Percentiles rank a stretch among this genome's conserved stretches.
Evolutionary conservation across 2,329 filamentous ascomycete genomes (phyloP).

Genomic region (Cladosporium sp.): DNA sequence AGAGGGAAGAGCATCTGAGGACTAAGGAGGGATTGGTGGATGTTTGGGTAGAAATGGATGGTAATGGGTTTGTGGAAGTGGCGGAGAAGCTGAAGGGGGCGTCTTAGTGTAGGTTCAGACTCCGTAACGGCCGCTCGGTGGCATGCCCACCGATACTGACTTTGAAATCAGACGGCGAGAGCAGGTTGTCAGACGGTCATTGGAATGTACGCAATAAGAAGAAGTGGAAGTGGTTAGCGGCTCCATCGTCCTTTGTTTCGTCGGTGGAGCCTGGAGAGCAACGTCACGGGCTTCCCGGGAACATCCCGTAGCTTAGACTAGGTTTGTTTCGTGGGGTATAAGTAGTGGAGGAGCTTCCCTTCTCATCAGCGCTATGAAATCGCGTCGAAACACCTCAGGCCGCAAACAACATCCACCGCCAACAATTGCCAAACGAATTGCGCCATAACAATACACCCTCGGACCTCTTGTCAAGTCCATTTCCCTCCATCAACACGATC

Average conservation of each 20-base stretch:
- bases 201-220: not conserved
- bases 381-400: not conserved
- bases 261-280: not conserved
- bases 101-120: not conserved
- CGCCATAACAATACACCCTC: not conserved
- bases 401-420: not conserved
- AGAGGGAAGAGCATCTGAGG: conserved; percentile 57
- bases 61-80: conserved; percentile 52
- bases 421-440: not conserved
- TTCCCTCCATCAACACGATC: not conserved
- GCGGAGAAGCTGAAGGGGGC: conserved; percentile 40
- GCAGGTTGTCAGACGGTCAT: not conserved
- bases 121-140: not conserved
- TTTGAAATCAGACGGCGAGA: not conserved
- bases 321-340: not conserved
- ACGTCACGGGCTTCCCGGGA: not conserved
- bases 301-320: not conserved
- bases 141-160: not conserved
- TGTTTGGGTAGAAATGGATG: conserved; percentile 56
- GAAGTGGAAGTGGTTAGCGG: not conserved
- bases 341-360: not conserved
- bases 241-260: not conserved
- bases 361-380: not conserved
- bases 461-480: not conserved
- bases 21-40: conserved; percentile 64